These are phyloP conservation scores for Pseudoturritis turrita DNA, from an alignment of 345 rosid species.

Conservation along the genomic window DNA sequence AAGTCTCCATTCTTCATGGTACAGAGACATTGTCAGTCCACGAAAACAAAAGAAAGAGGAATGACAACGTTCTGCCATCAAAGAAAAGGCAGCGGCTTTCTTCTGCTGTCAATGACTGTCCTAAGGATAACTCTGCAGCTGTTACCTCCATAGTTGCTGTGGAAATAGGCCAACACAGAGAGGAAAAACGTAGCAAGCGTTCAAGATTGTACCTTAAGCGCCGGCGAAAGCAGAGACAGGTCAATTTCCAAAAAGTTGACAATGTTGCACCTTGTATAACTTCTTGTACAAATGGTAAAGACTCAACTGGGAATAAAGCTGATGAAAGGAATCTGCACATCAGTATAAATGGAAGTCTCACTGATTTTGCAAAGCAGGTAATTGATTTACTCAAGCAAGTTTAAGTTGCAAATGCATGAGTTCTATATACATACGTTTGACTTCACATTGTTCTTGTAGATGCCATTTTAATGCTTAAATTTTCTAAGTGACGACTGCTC, in stretches of 20 bases:
- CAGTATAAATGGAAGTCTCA: background rate
- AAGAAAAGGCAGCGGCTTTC: slow-evolving; percentile 23
- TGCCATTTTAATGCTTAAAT: background rate
- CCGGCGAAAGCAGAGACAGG: slow-evolving; percentile 16
- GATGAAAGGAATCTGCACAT: background rate
- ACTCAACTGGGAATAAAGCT: slow-evolving; percentile 6
- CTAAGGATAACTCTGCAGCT: background rate
- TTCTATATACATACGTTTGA: background rate
- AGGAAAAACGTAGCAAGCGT: slow-evolving; percentile 17
- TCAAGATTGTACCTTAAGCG: slow-evolving; percentile 32
- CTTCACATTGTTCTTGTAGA: background rate
- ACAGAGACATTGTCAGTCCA: background rate
- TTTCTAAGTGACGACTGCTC: background rate
- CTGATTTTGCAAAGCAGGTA: slow-evolving; percentile 21
- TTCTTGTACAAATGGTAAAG: slow-evolving; percentile 7
- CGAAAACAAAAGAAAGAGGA: slow-evolving; percentile 22
- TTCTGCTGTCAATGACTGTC: slow-evolving; percentile 16
- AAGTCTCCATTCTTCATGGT: background rate
- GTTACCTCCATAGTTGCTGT: background rate
- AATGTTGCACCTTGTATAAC: slow-evolving; percentile 12
- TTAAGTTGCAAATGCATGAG: background rate
- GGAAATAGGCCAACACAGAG: slow-evolving; percentile 9
- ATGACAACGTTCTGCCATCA: slow-evolving; percentile 10
- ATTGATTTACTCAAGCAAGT: background rate
- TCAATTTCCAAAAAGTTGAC: background rate